Evolutionary conservation across 306 rosid species (phyloP).

Genomic region (Astragalus glycyphyllos): DNA sequence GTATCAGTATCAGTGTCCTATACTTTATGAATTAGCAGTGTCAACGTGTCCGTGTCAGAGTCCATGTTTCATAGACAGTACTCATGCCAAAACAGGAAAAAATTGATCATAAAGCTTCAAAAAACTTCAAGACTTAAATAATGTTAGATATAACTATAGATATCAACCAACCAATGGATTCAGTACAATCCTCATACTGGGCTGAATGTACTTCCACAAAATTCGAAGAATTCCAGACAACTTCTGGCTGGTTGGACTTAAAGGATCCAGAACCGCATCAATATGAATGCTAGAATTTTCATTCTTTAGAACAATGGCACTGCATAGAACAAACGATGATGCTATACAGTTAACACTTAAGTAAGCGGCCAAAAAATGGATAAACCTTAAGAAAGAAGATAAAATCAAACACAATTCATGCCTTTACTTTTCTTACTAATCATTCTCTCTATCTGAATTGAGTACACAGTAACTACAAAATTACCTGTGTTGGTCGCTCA

Average conservation of each 20-base stretch:
- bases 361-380: constrained; percentile 32
- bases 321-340: constrained; percentile 52
- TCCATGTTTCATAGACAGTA: too few relatives aligned
- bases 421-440: background rate
- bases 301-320: constrained; percentile 77
- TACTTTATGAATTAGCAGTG: too few relatives aligned
- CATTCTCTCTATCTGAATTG: constrained; percentile 23
- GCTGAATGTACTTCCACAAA: constrained; percentile 79
- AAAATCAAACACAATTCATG: constrained; percentile 17
- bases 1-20: too few relatives aligned
- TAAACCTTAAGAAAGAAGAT: constrained; percentile 27
- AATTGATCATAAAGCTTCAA: too few relatives aligned
- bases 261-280: constrained; percentile 93
- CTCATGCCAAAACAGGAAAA: too few relatives aligned
- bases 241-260: constrained; percentile 92
- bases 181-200: constrained; percentile 95
- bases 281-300: constrained; percentile 86
- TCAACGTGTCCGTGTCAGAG: too few relatives aligned
- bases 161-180: constrained; percentile 86
- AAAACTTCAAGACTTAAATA: too few relatives aligned
- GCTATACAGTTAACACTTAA: constrained; percentile 30
- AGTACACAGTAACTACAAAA: constrained; percentile 29
- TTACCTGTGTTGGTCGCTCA: constrained; percentile 79
- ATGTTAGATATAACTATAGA: constrained; percentile 25
- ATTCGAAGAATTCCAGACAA: constrained; percentile 84